Evolutionary conservation across 345 rosid species (phyloP).

Genomic region (Kandelia obovata): DNA sequence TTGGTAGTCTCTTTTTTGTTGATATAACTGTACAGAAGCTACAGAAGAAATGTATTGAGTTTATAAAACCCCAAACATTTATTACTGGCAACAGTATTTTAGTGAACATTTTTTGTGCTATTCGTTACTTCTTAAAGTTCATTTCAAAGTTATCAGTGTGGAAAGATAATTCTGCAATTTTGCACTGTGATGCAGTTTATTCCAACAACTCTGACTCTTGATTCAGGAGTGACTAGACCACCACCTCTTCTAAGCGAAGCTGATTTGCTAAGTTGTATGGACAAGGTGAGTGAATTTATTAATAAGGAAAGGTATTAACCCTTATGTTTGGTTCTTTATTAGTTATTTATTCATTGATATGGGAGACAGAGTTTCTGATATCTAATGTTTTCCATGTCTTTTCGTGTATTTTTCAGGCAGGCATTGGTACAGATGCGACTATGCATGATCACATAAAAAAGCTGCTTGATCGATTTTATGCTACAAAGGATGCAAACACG

Average conservation of each 20-base stretch:
- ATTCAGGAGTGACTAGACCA: conserved; percentile 89
- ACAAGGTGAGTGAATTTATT: conserved; percentile 57
- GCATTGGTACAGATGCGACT: conserved; percentile 98
- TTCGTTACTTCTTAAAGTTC: conserved; percentile 1
- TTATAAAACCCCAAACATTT: background rate
- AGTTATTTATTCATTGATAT: too few relatives aligned
- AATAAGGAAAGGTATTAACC: background rate
- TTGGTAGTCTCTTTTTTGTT: background rate
- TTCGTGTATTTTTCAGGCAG: conserved; percentile 52
- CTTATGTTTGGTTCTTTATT: too few relatives aligned
- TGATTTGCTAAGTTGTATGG: conserved; percentile 91
- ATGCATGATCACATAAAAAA: conserved; percentile 99
- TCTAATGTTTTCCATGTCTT: background rate
- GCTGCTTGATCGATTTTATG: conserved; percentile 94
- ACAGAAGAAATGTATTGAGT: background rate
- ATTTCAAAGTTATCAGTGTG: conserved; percentile 14
- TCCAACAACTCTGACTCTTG: conserved; percentile 79
- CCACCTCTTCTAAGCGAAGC: conserved; percentile 93
- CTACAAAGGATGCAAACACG: conserved; percentile 78
- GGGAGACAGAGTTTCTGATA: background rate
- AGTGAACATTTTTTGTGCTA: background rate
- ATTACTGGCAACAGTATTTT: background rate
- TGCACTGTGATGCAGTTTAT: conserved; percentile 59
- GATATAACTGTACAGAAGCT: background rate
- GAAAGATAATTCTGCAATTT: conserved; percentile 16